These are phyloP conservation scores for Pleomassaria siparia DNA, from an alignment of 2,329 filamentous ascomycete species.

Conservation along the genomic window DNA sequence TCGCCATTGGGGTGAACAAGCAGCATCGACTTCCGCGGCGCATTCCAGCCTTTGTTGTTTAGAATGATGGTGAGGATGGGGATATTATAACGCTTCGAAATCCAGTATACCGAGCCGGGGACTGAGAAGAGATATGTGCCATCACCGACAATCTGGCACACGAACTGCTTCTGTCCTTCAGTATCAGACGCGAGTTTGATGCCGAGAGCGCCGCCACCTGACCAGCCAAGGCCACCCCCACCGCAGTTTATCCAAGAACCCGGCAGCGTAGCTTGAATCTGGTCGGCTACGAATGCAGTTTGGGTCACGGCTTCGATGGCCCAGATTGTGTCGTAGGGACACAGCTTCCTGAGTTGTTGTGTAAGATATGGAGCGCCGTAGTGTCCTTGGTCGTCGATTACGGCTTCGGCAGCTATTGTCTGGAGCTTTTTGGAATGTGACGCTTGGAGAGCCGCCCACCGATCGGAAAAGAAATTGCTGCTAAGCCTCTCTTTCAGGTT, in stretches of 20 bases:
- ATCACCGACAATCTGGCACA: slow-evolving; percentile 62
- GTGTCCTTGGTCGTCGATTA: slow-evolving; percentile 62
- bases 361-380: slow-evolving; percentile 64
- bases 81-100: slow-evolving; percentile 65
- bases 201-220: slow-evolving; percentile 71
- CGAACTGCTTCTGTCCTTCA: slow-evolving; percentile 44
- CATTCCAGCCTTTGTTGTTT: slow-evolving; percentile 74
- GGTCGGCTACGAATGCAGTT: slow-evolving; percentile 66
- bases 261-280: slow-evolving; percentile 67
- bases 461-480: slow-evolving; percentile 45
- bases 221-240: slow-evolving; percentile 79
- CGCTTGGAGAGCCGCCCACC: slow-evolving; percentile 58
- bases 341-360: slow-evolving; percentile 56
- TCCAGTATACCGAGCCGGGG: slow-evolving; percentile 69
- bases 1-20: slow-evolving; percentile 67
- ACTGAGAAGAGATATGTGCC: slow-evolving; percentile 68
- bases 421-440: slow-evolving; percentile 62
- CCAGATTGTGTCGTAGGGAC: slow-evolving; percentile 69
- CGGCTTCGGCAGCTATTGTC: slow-evolving; percentile 59
- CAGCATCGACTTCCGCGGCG: slow-evolving; percentile 61
- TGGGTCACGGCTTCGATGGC: slow-evolving; percentile 79
- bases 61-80: slow-evolving; percentile 67
- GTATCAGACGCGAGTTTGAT: slow-evolving; percentile 70
- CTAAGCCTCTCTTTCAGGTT: slow-evolving; percentile 41
- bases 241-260: slow-evolving; percentile 81